Evolutionary conservation across 2,329 filamentous ascomycete genomes (phyloP).

Genomic region (Pyrenochaeta sp.): DNA sequence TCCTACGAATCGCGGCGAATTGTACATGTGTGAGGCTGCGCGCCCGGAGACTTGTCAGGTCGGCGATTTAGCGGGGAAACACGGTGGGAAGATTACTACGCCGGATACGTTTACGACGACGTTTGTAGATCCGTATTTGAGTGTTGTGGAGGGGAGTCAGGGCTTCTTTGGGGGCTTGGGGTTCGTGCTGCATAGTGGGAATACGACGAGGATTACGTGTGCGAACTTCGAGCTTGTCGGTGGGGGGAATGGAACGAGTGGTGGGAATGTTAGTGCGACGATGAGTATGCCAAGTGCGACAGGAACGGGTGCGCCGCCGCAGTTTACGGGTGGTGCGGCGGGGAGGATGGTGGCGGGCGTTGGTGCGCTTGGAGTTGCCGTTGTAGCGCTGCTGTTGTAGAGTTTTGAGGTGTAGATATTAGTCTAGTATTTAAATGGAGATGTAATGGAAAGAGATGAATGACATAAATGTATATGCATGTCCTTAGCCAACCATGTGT

Average conservation of each 20-base stretch:
- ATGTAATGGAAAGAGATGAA: too few species aligned
- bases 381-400: conserved; percentile 21
- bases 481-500: too few species aligned
- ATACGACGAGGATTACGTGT: conserved; percentile 62
- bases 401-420: too few species aligned
- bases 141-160: conserved; percentile 49
- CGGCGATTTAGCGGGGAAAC: conserved; percentile 55
- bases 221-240: conserved; percentile 57
- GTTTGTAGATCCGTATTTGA: conserved; percentile 60
- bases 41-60: conserved; percentile 49
- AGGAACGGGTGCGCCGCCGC: conserved; percentile 7
- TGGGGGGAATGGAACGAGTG: conserved; percentile 13
- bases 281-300: conserved; percentile 13
- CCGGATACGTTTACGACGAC: conserved; percentile 35
- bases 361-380: conserved; percentile 14
- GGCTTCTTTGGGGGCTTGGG: conserved; percentile 62
- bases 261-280: conserved; percentile 8
- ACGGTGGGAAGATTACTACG: conserved; percentile 48
- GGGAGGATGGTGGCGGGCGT: conserved; percentile 14
- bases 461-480: too few species aligned
- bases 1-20: conserved; percentile 47
- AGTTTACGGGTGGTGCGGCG: conserved; percentile 25
- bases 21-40: conserved; percentile 42
- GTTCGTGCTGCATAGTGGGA: conserved; percentile 61
- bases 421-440: too few species aligned